phyloP scores from a whole-genome alignment of 257 asterid species.

The Solanum sitiens region DNA sequence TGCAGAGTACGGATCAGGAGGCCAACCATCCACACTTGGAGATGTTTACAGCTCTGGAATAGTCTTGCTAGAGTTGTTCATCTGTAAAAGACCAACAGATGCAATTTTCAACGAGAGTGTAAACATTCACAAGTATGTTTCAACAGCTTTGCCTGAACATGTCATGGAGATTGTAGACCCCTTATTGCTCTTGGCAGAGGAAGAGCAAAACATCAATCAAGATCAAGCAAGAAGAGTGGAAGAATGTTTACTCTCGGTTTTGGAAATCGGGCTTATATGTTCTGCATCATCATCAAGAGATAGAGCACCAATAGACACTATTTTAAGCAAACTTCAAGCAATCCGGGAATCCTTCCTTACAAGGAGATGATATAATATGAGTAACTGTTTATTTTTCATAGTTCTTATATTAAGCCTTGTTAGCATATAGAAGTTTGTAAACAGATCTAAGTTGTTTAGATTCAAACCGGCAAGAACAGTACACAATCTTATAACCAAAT shows the following conservation, averaged over 20 bases:
- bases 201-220: not conserved
- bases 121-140: slow-evolving; percentile 8
- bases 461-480: not conserved
- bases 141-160: slow-evolving; percentile 11
- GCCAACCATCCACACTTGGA: slow-evolving; percentile 13
- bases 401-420: not conserved
- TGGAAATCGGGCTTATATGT: slow-evolving; percentile 14
- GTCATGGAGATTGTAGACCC: slow-evolving; percentile 12
- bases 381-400: not conserved
- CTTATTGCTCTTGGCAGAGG: not conserved
- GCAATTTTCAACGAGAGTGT: slow-evolving; percentile 5
- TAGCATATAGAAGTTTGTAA: not conserved
- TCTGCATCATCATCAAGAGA: slow-evolving; percentile 5
- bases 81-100: slow-evolving; percentile 22
- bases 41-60: slow-evolving; percentile 34
- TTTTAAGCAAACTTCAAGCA: slow-evolving; percentile 7
- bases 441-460: not conserved
- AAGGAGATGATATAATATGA: not conserved
- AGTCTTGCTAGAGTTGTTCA: slow-evolving; percentile 18
- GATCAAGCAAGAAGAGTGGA: not conserved
- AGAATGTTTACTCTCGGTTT: slow-evolving; percentile 7
- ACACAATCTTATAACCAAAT: not conserved
- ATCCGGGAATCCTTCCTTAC: not conserved
- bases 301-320: slow-evolving; percentile 8
- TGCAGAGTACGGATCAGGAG: slow-evolving; percentile 29